Evolutionary conservation across 331 rosid species (phyloP).

Genomic region (Malus hybrid): DNA sequence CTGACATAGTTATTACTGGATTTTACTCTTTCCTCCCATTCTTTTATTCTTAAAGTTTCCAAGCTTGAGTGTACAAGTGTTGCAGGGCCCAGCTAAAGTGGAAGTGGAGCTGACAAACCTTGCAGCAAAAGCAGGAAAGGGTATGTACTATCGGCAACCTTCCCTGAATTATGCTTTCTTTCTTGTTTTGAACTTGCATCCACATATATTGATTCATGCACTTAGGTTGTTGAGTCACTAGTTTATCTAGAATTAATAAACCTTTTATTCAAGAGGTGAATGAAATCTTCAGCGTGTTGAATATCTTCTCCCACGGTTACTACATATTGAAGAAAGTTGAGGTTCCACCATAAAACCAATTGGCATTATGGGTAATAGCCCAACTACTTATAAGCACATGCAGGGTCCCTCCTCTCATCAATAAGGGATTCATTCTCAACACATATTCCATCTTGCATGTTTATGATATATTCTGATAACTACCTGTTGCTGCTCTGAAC

Average conservation of each 20-base stretch:
- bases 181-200: not conserved
- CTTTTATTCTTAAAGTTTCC: not conserved
- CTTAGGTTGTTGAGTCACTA: not conserved
- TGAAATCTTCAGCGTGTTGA: not conserved
- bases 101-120: slow-evolving; percentile 97
- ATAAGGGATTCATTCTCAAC: no score
- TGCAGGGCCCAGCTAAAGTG: slow-evolving; percentile 81
- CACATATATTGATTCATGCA: not conserved
- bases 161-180: slow-evolving; percentile 12
- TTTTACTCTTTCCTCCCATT: not conserved
- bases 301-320: not conserved
- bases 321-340: not conserved
- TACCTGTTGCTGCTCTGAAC: not conserved
- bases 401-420: no score
- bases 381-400: no score
- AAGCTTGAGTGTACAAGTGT: slow-evolving; percentile 9
- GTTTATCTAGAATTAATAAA: not conserved
- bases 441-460: not conserved
- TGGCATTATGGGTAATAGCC: no score
- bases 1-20: not conserved
- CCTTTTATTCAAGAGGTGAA: not conserved
- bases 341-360: no score
- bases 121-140: slow-evolving; percentile 96
- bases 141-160: slow-evolving; percentile 21
- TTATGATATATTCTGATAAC: not conserved